Evolutionary conservation across 164 flowering plant species (phyloP).

Genomic region (Umbellularia californica): DNA sequence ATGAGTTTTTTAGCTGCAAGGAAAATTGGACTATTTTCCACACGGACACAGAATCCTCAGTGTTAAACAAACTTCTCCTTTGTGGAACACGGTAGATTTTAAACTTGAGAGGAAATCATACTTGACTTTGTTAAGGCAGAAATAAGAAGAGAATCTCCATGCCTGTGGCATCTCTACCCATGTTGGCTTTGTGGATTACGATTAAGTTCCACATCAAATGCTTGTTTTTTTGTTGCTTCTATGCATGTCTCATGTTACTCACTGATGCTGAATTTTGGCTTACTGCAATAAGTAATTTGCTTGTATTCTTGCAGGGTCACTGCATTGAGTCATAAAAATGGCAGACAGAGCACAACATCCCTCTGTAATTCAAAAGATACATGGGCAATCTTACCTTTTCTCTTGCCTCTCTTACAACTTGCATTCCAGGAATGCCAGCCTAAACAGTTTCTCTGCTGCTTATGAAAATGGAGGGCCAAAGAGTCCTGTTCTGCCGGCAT

Average conservation of each 20-base stretch:
- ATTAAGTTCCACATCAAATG: not conserved
- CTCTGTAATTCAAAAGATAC: conserved; percentile 40
- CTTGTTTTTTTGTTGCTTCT: not conserved
- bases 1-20: too few species aligned
- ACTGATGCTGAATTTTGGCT: not conserved
- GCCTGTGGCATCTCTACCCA: not conserved
- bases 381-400: conserved; percentile 42
- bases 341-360: conserved; percentile 47
- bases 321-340: conserved; percentile 34
- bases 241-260: not conserved
- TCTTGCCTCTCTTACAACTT: conserved; percentile 41
- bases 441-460: conserved; percentile 16
- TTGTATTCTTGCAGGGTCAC: conserved; percentile 32
- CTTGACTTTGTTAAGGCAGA: too few species aligned
- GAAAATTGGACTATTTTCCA: too few species aligned
- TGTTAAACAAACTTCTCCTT: too few species aligned
- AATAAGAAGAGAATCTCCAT: too few species aligned
- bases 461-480: conserved; percentile 38
- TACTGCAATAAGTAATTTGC: not conserved
- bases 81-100: too few species aligned
- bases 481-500: conserved; percentile 14
- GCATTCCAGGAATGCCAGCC: conserved; percentile 28
- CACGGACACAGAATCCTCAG: too few species aligned
- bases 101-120: too few species aligned
- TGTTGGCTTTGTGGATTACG: not conserved